Evolutionary conservation across 495 filamentous ascomycete species (phyloP).

Genomic region (Staphylotrichum tortipilum): DNA sequence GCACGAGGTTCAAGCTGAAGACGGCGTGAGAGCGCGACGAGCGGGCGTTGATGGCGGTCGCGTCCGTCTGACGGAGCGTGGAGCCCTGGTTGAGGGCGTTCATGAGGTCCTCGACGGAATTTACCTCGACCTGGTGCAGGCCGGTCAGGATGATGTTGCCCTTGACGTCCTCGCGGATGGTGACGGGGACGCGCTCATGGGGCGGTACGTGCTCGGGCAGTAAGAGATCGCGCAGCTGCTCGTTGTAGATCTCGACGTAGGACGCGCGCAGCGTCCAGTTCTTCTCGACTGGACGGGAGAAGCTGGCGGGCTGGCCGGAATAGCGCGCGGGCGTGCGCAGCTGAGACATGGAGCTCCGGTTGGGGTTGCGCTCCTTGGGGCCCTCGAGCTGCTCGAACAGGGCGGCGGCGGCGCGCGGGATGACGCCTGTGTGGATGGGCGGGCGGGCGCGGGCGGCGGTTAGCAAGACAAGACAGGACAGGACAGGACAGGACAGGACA

Average conservation of each 20-base stretch:
- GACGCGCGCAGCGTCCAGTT: constrained; percentile 92
- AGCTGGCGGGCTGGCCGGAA: constrained; percentile 46
- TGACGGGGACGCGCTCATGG: constrained; percentile 64
- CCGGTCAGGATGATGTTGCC: constrained; percentile 92
- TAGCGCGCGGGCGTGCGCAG: constrained; percentile 76
- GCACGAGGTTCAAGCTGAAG: constrained; percentile 89
- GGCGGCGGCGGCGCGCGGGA: constrained; percentile 78
- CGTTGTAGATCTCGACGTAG: constrained; percentile 99
- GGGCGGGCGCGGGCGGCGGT: constrained; percentile 2
- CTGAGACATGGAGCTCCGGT: constrained; percentile 63
- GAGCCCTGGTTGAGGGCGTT: constrained; percentile 85
- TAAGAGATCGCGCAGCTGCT: constrained; percentile 84
- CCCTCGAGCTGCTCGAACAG: constrained; percentile 83
- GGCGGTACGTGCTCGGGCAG: constrained; percentile 62
- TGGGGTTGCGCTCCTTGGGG: constrained; percentile 34
- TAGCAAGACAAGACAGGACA: constrained; percentile 9
- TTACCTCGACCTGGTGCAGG: constrained; percentile 77
- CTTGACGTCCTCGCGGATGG: constrained; percentile 89
- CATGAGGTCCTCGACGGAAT: constrained; percentile 86
- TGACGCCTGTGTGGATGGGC: constrained; percentile 57
- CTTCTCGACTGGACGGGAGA: constrained; percentile 47
- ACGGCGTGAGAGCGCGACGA: constrained; percentile 98
- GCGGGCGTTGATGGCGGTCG: constrained; percentile 97
- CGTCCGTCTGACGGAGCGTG: constrained; percentile 90
- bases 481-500: no score